phyloP scores from a whole-genome alignment of 1,284 basidiomycete genomes.

The Ustilago xerochloae region DNA sequence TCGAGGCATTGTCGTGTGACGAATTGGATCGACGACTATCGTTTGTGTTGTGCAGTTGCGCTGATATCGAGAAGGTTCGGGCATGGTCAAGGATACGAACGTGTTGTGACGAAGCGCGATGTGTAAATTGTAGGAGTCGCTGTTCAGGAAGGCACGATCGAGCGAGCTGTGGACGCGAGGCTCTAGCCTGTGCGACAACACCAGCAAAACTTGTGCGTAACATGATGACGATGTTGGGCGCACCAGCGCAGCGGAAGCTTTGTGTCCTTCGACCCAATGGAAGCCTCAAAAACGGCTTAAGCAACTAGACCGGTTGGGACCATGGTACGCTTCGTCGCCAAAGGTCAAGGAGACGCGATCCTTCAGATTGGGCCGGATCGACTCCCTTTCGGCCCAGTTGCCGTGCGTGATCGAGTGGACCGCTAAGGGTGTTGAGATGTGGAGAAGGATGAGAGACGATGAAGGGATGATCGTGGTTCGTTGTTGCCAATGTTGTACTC shows the following conservation, averaged over 20 bases:
- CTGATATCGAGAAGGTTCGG: conserved; percentile 8
- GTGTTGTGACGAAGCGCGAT: not conserved
- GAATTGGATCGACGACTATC: conserved; percentile 3
- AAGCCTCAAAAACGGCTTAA: too few species aligned
- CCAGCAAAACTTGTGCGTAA: conserved; percentile 13
- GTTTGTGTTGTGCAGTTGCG: not conserved
- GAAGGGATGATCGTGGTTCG: too few species aligned
- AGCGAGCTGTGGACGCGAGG: not conserved
- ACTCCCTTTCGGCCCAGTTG: too few species aligned
- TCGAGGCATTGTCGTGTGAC: conserved; percentile 3
- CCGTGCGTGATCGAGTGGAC: too few species aligned
- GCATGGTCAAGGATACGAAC: conserved; percentile 5
- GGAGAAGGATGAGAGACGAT: too few species aligned
- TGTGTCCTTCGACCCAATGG: too few species aligned
- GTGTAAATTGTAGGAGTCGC: not conserved
- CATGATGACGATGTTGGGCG: conserved; percentile 1
- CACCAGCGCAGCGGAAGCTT: not conserved
- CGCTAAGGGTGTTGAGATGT: too few species aligned
- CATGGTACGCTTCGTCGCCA: too few species aligned
- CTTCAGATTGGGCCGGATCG: too few species aligned
- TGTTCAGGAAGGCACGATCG: not conserved
- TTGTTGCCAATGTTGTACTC: too few species aligned
- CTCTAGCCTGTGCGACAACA: conserved; percentile 5
- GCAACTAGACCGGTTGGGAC: too few species aligned
- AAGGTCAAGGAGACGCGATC: too few species aligned